These are phyloP conservation scores for Didymella segeticola DNA, from an alignment of 2,329 filamentous ascomycete species.

Conservation along the genomic window DNA sequence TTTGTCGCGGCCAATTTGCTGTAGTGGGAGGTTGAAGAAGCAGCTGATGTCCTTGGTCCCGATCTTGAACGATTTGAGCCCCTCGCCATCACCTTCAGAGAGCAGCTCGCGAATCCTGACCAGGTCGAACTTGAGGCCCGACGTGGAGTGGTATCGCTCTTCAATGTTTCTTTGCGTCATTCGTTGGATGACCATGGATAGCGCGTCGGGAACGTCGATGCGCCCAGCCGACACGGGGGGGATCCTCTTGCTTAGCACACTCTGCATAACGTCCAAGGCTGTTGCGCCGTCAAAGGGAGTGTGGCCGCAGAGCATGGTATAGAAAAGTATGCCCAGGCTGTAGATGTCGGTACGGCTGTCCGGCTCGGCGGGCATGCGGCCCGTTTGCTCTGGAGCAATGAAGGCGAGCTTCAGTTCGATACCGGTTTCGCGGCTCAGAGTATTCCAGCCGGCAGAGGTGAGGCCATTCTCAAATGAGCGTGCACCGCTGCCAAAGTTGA, in stretches of 20 bases:
- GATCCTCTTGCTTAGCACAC: conserved; percentile 80
- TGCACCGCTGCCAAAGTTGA: conserved; percentile 85
- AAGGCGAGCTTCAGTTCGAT: conserved; percentile 89
- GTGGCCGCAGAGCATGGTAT: conserved; percentile 73
- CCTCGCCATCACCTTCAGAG: conserved; percentile 73
- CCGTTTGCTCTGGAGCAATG: conserved; percentile 94
- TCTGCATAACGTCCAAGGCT: conserved; percentile 90
- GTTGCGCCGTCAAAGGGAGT: conserved; percentile 80
- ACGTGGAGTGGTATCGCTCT: conserved; percentile 88
- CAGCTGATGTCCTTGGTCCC: conserved; percentile 88
- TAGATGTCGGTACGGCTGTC: conserved; percentile 91
- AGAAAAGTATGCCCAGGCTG: conserved; percentile 87
- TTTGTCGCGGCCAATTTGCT: conserved; percentile 78
- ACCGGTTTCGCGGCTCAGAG: conserved; percentile 80
- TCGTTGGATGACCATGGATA: conserved; percentile 84
- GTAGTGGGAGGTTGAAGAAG: conserved; percentile 84
- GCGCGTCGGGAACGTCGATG: conserved; percentile 81
- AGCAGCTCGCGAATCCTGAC: conserved; percentile 75
- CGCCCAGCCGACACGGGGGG: conserved; percentile 77
- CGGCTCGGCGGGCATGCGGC: conserved; percentile 88
- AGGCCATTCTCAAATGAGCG: conserved; percentile 91
- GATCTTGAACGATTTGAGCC: conserved; percentile 76
- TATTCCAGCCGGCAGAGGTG: conserved; percentile 82
- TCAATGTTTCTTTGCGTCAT: conserved; percentile 89
- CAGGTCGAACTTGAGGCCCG: conserved; percentile 83